Conservation (phyloP, 2,329 filamentous ascomycete species). For the Aspergillus sp. region DNA sequence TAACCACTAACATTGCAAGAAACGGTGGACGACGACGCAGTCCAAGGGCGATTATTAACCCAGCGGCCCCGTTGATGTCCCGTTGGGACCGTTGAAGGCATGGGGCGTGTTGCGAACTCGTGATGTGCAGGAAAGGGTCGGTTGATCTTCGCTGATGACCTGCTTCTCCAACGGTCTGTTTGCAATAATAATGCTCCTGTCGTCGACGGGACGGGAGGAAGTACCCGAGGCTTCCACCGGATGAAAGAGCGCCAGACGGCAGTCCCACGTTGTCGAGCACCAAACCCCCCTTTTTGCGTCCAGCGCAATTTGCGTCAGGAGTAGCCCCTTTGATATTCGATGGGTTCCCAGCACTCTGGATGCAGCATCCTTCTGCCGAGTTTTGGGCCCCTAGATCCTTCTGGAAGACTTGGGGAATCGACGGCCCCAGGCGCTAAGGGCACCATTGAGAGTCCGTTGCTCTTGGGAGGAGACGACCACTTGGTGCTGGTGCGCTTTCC, state of each 20-base stretch:
- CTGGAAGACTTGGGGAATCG: conserved; percentile 20
- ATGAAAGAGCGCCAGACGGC: not conserved
- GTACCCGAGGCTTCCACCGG: not conserved
- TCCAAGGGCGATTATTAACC: not conserved
- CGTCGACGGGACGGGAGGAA: not conserved
- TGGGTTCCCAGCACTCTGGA: conserved; percentile 11
- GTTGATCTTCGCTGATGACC: conserved; percentile 17
- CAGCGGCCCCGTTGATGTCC: not conserved
- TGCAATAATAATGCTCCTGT: not conserved
- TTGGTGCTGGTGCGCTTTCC: not conserved
- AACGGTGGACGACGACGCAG: too few species aligned
- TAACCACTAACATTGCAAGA: not conserved
- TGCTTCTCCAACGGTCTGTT: not conserved
- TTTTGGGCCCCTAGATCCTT: conserved; percentile 21
- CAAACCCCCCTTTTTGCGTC: not conserved
- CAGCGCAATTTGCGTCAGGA: not conserved
- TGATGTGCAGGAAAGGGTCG: conserved; percentile 16
- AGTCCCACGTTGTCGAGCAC: not conserved
- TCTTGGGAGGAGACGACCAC: not conserved
- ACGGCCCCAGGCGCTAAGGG: conserved; percentile 14
- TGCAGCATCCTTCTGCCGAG: conserved; percentile 6
- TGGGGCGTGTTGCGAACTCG: conserved; percentile 4
- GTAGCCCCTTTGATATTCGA: not conserved
- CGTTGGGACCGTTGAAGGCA: conserved; percentile 3
- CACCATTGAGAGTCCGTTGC: not conserved